Evolutionary conservation across 2,329 filamentous ascomycete species (phyloP).

Genomic region (Helotiales sp.): DNA sequence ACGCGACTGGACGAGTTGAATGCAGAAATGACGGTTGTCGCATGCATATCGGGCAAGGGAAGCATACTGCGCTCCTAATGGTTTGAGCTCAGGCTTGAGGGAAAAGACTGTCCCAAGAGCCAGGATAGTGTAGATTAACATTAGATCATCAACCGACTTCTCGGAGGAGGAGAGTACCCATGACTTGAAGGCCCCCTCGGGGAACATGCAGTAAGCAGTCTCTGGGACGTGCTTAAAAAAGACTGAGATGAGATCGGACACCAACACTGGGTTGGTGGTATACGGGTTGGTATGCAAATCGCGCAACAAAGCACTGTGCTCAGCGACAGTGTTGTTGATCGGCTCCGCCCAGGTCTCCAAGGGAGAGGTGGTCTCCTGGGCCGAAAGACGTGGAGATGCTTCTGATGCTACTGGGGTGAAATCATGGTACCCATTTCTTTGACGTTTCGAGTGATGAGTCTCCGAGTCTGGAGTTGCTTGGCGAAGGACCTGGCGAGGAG

Average conservation of each 20-base stretch:
- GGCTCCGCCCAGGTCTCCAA: slow-evolving; percentile 24
- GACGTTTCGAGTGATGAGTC: slow-evolving; percentile 31
- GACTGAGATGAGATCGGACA: slow-evolving; percentile 51
- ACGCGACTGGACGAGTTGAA: slow-evolving; percentile 67
- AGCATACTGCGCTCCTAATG: slow-evolving; percentile 48
- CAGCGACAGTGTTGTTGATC: slow-evolving; percentile 8
- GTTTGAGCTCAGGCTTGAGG: slow-evolving; percentile 42
- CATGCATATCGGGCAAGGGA: slow-evolving; percentile 59
- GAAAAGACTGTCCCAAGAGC: slow-evolving; percentile 58
- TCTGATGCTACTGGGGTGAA: slow-evolving; percentile 35
- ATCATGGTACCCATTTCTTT: slow-evolving; percentile 31
- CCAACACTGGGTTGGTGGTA: slow-evolving; percentile 47
- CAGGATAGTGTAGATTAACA: slow-evolving; percentile 61
- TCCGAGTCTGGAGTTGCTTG: slow-evolving; percentile 32
- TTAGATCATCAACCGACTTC: slow-evolving; percentile 54
- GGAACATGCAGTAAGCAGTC: slow-evolving; percentile 56
- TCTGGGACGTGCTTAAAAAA: slow-evolving; percentile 59
- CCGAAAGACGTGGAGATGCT: slow-evolving; percentile 29
- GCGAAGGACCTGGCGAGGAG: slow-evolving; percentile 27
- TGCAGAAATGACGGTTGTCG: slow-evolving; percentile 50
- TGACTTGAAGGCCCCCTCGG: slow-evolving; percentile 49
- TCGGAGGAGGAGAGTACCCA: slow-evolving; percentile 50
- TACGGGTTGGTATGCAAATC: slow-evolving; percentile 49
- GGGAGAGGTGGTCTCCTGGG: slow-evolving; percentile 25
- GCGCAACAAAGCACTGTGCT: slow-evolving; percentile 22